Conservation (phyloP, 192 early-diverging fungal species). For the Backusella sp. region DNA sequence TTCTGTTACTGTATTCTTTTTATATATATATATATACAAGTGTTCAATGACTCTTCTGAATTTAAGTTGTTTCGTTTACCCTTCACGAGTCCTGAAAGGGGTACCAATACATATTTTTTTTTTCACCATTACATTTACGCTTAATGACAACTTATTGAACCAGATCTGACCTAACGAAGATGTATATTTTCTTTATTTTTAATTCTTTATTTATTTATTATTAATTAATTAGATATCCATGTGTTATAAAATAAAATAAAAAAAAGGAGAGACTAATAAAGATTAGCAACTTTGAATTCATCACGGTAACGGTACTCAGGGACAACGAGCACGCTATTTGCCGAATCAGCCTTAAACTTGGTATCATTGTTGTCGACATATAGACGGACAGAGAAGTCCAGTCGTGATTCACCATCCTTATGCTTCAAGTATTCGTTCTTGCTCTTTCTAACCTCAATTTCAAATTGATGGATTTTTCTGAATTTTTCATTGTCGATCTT, state of each 20-base stretch:
- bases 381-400: not conserved
- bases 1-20: no score
- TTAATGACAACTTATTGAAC: no score
- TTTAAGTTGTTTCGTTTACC: no score
- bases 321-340: not conserved
- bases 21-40: no score
- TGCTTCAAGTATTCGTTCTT: not conserved
- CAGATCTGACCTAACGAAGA: not conserved
- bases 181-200: not conserved
- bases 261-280: not conserved
- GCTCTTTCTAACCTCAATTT: not conserved
- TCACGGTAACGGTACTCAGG: constrained; percentile 8
- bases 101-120: no score
- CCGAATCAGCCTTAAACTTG: not conserved
- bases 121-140: no score
- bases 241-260: not conserved
- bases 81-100: no score
- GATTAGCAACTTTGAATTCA: not conserved
- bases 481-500: not conserved
- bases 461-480: constrained; percentile 15
- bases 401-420: not conserved
- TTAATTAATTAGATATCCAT: not conserved
- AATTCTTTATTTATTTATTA: not conserved
- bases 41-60: no score
- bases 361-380: not conserved